Conservation (phyloP, 2,329 filamentous ascomycete genomes). For the Aspergillus sp. region DNA sequence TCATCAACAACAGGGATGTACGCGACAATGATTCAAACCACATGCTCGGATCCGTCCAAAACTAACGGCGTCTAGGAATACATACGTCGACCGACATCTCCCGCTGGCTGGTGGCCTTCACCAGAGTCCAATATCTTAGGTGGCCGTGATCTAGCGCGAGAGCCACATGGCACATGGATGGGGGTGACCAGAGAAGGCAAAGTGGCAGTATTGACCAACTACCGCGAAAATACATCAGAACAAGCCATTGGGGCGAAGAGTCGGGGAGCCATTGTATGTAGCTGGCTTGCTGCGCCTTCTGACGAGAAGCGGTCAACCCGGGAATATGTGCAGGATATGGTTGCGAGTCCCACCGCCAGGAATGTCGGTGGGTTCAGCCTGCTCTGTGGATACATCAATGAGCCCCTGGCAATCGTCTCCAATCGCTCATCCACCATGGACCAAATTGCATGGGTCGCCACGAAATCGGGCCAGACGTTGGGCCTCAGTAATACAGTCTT, state of each 20-base stretch:
- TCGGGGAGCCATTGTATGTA: conserved; percentile 61
- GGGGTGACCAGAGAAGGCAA: conserved; percentile 63
- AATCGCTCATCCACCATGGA: conserved; percentile 59
- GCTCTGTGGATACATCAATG: conserved; percentile 58
- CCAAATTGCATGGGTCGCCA: conserved; percentile 55
- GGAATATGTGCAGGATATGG: conserved; percentile 56
- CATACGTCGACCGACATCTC: conserved; percentile 60
- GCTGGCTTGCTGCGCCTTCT: conserved; percentile 55
- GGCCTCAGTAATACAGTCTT: conserved; percentile 64
- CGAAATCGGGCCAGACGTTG: conserved; percentile 52
- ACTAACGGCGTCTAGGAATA: conserved; percentile 55
- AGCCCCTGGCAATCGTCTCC: conserved; percentile 61
- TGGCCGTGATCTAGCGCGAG: conserved; percentile 62
- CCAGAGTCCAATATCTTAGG: conserved; percentile 59
- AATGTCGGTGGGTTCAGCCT: conserved; percentile 66
- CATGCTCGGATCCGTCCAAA: not conserved
- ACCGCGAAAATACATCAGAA: conserved; percentile 56
- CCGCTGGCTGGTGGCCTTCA: conserved; percentile 60
- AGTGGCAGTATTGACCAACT: conserved; percentile 65
- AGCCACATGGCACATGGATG: conserved; percentile 65
- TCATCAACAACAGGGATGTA: conserved; percentile 77
- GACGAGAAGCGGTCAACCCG: conserved; percentile 45
- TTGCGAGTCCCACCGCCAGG: conserved; percentile 56
- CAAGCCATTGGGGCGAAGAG: conserved; percentile 51
- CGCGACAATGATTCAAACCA: conserved; percentile 10